Conservation (phyloP, 257 asterid genomes). For the Salvia miltiorrhiza region DNA sequence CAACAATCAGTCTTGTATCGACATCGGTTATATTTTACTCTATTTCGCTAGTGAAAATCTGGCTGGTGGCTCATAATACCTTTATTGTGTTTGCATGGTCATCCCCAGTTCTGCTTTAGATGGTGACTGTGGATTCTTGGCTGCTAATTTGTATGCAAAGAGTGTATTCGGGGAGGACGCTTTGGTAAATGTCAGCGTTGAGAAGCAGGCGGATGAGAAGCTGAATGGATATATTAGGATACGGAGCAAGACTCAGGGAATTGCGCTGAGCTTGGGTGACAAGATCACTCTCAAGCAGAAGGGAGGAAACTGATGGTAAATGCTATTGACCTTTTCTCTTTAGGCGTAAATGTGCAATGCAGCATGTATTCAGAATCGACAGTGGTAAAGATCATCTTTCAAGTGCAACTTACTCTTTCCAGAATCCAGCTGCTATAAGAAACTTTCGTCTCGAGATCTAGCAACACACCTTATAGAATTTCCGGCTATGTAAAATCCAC, state of each 20-base stretch:
- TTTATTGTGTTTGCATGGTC: slow-evolving; percentile 13
- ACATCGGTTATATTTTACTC: neutral
- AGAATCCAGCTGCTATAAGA: neutral
- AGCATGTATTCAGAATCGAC: neutral
- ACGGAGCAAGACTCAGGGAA: slow-evolving; percentile 99
- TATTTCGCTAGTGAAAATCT: neutral
- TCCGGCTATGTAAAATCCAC: neutral
- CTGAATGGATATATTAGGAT: slow-evolving; percentile 94
- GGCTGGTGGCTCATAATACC: neutral
- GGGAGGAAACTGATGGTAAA: slow-evolving; percentile 83
- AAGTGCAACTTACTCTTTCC: neutral
- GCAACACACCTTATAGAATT: neutral
- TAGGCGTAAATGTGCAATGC: neutral
- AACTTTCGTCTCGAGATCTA: neutral
- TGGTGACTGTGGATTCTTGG: slow-evolving; percentile 97
- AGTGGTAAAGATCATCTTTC: neutral
- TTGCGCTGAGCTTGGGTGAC: slow-evolving; percentile 99
- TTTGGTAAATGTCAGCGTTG: slow-evolving; percentile 88
- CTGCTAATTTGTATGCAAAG: slow-evolving; percentile 95
- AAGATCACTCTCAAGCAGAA: slow-evolving; percentile 97
- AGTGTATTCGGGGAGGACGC: slow-evolving; percentile 99
- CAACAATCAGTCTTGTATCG: neutral
- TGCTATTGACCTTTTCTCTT: neutral
- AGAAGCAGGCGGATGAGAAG: slow-evolving; percentile 86
- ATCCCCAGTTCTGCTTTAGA: slow-evolving; percentile 85